phyloP scores from a whole-genome alignment of 2,329 filamentous ascomycete genomes.

The Talaromyces sp. region DNA sequence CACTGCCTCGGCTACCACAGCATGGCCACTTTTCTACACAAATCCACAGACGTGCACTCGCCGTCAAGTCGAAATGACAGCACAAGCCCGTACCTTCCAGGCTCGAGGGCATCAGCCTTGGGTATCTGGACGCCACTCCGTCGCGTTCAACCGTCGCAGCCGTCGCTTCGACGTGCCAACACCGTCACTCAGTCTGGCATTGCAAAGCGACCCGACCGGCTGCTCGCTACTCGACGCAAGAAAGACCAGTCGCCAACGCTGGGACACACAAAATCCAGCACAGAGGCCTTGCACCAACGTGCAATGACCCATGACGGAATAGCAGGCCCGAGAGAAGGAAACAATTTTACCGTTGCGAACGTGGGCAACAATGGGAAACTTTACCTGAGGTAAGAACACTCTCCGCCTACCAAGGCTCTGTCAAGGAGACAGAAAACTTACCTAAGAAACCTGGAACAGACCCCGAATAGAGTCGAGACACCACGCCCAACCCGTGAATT shows the following conservation, averaged over 20 bases:
- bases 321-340: constrained; percentile 59
- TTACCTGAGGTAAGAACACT: constrained; percentile 62
- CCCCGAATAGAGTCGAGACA: constrained; percentile 28
- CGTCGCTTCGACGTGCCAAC: constrained; percentile 31
- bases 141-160: constrained; percentile 17
- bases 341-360: constrained; percentile 74
- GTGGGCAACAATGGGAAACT: constrained; percentile 79
- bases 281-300: constrained; percentile 43
- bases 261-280: constrained; percentile 46
- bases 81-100: not conserved
- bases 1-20: not conserved
- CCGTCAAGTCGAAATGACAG: not conserved
- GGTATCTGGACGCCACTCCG: constrained; percentile 8
- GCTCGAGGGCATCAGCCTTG: constrained; percentile 11
- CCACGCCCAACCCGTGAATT: constrained; percentile 10
- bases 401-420: constrained; percentile 7
- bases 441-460: constrained; percentile 16
- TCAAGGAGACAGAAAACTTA: constrained; percentile 14
- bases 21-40: constrained; percentile 4
- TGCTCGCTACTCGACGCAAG: constrained; percentile 26
- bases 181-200: constrained; percentile 32
- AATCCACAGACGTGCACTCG: not conserved
- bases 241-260: constrained; percentile 31
- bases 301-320: constrained; percentile 51
- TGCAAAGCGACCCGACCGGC: constrained; percentile 20